phyloP scores from a whole-genome alignment of 2,329 filamentous ascomycete species.

The Madurella fahalii region DNA sequence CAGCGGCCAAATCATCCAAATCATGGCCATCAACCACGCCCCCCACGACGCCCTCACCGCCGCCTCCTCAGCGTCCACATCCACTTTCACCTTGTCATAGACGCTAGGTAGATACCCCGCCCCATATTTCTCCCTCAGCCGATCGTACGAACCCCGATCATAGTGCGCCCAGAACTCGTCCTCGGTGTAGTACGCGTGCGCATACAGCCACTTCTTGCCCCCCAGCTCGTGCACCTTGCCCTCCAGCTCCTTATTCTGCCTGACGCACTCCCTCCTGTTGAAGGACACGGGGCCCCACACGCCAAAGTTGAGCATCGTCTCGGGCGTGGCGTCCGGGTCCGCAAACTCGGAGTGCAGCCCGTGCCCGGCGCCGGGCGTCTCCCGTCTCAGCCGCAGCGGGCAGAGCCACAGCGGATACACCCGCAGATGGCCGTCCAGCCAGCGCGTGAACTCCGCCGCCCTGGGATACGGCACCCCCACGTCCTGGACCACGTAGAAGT shows the following conservation, averaged over 20 bases:
- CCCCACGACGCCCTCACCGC: constrained; percentile 28
- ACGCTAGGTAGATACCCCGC: constrained; percentile 59
- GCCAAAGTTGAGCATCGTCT: constrained; percentile 54
- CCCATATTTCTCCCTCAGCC: constrained; percentile 53
- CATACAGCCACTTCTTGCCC: constrained; percentile 68
- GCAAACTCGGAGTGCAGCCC: constrained; percentile 47
- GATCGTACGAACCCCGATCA: constrained; percentile 55
- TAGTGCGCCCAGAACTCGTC: constrained; percentile 66
- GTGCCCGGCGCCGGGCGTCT: constrained; percentile 32
- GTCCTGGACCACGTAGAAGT: constrained; percentile 62
- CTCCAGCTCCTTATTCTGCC: constrained; percentile 58
- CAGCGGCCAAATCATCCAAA: constrained; percentile 40
- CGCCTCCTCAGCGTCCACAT: constrained; percentile 34
- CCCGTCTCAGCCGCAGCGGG: constrained; percentile 44
- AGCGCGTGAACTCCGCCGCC: constrained; percentile 43
- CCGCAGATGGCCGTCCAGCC: constrained; percentile 41
- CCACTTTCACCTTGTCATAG: constrained; percentile 63
- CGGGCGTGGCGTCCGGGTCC: constrained; percentile 27
- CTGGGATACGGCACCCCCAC: constrained; percentile 48
- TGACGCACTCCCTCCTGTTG: constrained; percentile 44
- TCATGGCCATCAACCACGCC: constrained; percentile 31
- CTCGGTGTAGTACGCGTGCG: constrained; percentile 64
- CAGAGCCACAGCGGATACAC: constrained; percentile 58
- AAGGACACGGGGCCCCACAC: constrained; percentile 53
- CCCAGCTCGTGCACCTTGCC: constrained; percentile 52